Evolutionary conservation across 163 green algal species (phyloP), one percentile per base, ranked within the genome.

Genomic region (Botryococcus braunii): DNA sequence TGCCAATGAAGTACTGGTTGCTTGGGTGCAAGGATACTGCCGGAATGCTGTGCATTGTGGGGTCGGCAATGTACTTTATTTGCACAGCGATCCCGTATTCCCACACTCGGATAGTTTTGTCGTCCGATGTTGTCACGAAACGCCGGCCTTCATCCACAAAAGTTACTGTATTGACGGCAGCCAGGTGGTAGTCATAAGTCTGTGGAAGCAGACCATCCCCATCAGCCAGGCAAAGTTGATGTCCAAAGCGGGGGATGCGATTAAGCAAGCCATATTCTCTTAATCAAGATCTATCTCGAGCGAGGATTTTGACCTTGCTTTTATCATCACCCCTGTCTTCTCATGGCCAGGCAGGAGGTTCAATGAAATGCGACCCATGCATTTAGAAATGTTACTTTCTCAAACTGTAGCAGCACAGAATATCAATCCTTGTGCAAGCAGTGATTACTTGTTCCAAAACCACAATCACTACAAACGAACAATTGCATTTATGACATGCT

Each of bases 71-170:
- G 82, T 96, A 96, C 76, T 96, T 96, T 69, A 96, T 94, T 77
- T 86, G 79, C 69, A 98, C 91, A 27, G 94, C 94, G 43, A 98
- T 96, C 61, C 92, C 94, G 74, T 95, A 96, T 76, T 99, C 94
- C 94, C 94, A 99, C 62, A 98, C 89, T 49, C 94, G 83, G 65
- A 99, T 88, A 39, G 86, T 95, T 81, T 98, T 98, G 89, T 99
- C 94, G 74, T 99, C 94, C 35, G 81, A 94, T 4, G 90, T 95
- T 21, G 89, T 92, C 5, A 97, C 89, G 75, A 99, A 99, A 23
- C 90, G 84, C 35, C 88, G 74, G 55, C 89, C 90, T 46, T 95
- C 86, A 74, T 99, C 94, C 40, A 97, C 85, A 71, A 98, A 99
- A n/a, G 92, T 97, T 39, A 99, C 89, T 0, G 89, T 95, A 85